Base-by-base conservation (phyloP, 2,329 filamentous ascomycete species). In the Pseudopyrenochaeta lycopersici region DNA sequence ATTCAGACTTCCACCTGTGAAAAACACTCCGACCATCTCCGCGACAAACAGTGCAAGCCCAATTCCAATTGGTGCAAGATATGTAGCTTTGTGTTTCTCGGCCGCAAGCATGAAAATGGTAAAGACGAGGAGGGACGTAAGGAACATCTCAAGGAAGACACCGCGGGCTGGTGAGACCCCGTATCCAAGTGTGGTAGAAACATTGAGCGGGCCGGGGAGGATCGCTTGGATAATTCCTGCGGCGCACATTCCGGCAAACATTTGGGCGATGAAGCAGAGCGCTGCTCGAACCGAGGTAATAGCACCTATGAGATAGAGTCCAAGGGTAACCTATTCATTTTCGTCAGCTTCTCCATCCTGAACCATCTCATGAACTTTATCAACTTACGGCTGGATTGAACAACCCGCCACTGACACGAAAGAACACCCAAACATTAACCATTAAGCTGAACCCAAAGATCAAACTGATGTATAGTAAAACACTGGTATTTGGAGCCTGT, bases 31-130 rank as follows among this genome's bases (percentile, higher is more conserved):
- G 3, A 79, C 75, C 44, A 86, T 57, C 52, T 85, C 80, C 0
- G 79, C 78, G 38, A 91, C 82, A 71, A 92, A 91, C 47, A 92
- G 81, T 0, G 88, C 80, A 2, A 91, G 74, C 1, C 90, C 90
- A 62, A 92, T 90, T 11, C 87, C 88, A 3, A 92, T 77, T 0
- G 90, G 89, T 0, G 89, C 89, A 1, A 91, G 76, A 67, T 83
- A 90, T 0, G 89, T 92, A 2, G 85, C 85, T 39, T 87, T 86
- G 72, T 91, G 88, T 76, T 92, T 91, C 70, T 91, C 88, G 3
- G 86, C 85, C 0, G 88, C 88, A 39, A 91, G 80, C 84, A 91
- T 88, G 63, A 77, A 76, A 43, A 78, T 76, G 2, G 74, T 76
- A 46, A 78, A 77, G 49, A 77, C 70, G 38, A 78, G 72, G 17